Evolutionary conservation across 2,329 filamentous ascomycete species (phyloP).

Genomic region (Xylariaceae sp.): DNA sequence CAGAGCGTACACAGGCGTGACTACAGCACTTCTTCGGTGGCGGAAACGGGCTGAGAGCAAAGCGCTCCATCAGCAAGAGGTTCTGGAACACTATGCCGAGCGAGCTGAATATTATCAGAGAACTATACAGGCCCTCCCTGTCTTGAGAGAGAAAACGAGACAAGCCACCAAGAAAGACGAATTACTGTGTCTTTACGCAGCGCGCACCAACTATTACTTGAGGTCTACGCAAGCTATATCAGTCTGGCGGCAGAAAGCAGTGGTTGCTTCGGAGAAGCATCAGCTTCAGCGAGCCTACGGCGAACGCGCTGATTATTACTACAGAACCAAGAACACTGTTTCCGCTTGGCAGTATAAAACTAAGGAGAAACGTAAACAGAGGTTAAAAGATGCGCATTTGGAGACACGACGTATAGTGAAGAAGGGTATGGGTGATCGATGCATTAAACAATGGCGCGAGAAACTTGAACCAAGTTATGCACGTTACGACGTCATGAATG

Average conservation of each 20-base stretch:
- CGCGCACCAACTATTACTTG: constrained; percentile 29
- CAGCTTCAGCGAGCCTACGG: constrained; percentile 26
- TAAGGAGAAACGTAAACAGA: constrained; percentile 29
- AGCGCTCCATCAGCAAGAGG: constrained; percentile 13
- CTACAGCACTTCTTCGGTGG: constrained; percentile 25
- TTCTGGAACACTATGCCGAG: constrained; percentile 24
- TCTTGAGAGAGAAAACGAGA: constrained; percentile 19
- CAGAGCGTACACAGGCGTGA: constrained; percentile 21
- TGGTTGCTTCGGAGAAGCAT: constrained; percentile 16
- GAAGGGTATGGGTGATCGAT: constrained; percentile 30
- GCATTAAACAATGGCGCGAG: constrained; percentile 28
- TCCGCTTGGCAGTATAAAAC: constrained; percentile 24
- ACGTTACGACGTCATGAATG: constrained; percentile 26
- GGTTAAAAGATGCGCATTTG: constrained; percentile 29
- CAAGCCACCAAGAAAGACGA: constrained; percentile 20
- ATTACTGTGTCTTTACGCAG: constrained; percentile 24
- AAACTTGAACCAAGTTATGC: constrained; percentile 25
- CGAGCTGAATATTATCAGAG: constrained; percentile 30
- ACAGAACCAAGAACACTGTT: constrained; percentile 24
- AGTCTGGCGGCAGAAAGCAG: constrained; percentile 25
- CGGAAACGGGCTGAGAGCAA: constrained; percentile 19
- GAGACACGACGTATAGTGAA: constrained; percentile 32
- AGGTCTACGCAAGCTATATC: constrained; percentile 25
- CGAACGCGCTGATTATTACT: constrained; percentile 30
- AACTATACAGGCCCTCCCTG: constrained; percentile 20